Evolutionary conservation across 2,329 filamentous ascomycete species (phyloP).

Genomic region (Diaporthe sp.): DNA sequence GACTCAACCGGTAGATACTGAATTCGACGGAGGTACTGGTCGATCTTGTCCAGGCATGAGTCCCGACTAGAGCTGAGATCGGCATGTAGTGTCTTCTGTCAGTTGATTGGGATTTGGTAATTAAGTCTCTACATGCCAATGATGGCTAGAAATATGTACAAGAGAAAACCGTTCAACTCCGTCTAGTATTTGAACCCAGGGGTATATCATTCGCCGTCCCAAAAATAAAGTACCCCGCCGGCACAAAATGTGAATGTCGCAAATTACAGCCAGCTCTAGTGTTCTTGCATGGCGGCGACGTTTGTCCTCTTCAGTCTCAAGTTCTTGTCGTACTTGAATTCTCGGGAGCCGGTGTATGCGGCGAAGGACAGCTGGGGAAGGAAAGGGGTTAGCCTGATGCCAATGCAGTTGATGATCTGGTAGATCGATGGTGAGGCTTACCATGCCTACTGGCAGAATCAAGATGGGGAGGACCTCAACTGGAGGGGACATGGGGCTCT

Average conservation of each 20-base stretch:
- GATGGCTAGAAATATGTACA: background rate
- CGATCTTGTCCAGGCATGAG: too few relatives aligned
- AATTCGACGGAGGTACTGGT: too few relatives aligned
- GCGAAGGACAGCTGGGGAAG: conserved; percentile 23
- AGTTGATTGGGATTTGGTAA: too few relatives aligned
- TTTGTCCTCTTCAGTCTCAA: conserved; percentile 32
- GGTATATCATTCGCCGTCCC: conserved; percentile 9
- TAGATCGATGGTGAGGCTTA: background rate
- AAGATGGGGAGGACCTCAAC: conserved; percentile 33
- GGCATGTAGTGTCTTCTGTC: background rate
- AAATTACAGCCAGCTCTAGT: background rate
- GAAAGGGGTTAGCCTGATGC: background rate
- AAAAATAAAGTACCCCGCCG: background rate
- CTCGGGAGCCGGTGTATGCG: conserved; percentile 30
- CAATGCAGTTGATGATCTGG: background rate
- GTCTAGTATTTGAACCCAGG: background rate
- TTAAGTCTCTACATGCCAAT: background rate
- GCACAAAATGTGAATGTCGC: background rate
- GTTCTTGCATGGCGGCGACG: conserved; percentile 16
- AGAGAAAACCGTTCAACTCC: background rate
- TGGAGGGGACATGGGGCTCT: conserved; percentile 32
- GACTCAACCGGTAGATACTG: too few relatives aligned
- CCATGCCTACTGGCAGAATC: conserved; percentile 33
- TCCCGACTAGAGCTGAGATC: too few relatives aligned
- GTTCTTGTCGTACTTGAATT: conserved; percentile 33